A percentile compares a stretch with the other conserved stretches of the same genome.
phyloP scores from a whole-genome alignment of 2,329 filamentous ascomycete species.

The Fusarium sp. region DNA sequence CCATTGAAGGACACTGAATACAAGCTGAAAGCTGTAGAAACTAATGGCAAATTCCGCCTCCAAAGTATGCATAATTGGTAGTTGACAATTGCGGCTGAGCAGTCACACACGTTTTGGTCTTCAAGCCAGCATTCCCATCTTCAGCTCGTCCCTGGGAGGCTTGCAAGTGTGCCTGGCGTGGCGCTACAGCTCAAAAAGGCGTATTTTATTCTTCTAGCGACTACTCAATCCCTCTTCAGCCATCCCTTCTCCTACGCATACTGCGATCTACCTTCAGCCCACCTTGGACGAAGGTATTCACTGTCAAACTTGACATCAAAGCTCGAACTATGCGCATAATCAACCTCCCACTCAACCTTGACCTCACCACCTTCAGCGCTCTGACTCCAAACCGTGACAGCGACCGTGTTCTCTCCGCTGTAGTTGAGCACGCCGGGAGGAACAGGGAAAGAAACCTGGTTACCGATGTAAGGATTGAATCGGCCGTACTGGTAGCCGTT shows the following conservation, averaged over 20 bases:
- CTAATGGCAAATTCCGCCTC: not conserved
- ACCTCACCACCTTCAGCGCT: constrained; percentile 62
- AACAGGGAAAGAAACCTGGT: constrained; percentile 69
- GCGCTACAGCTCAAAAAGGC: not conserved
- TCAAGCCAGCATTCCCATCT: not conserved
- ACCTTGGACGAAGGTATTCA: constrained; percentile 61
- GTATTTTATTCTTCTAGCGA: not conserved
- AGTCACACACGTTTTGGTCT: not conserved
- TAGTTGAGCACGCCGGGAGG: constrained; percentile 69
- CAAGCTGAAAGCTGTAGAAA: not conserved
- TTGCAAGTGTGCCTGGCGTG: not conserved
- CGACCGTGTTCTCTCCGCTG: constrained; percentile 66
- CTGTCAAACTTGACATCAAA: constrained; percentile 63
- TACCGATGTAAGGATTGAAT: constrained; percentile 69
- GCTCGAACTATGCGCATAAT: constrained; percentile 64
- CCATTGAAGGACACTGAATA: not conserved
- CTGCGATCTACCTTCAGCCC: constrained; percentile 54
- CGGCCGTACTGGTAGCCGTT: constrained; percentile 73
- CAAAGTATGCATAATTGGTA: not conserved
- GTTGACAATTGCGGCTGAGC: constrained; percentile 4
- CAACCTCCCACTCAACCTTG: constrained; percentile 61
- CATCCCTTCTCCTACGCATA: constrained; percentile 44
- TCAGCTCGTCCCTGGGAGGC: not conserved
- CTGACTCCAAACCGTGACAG: constrained; percentile 69
- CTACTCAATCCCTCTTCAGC: not conserved